A percentile compares a stretch with the other conserved stretches of the same genome.
These are phyloP conservation scores for Triticum dicoccoides DNA, from an alignment of 176 grass and related monocot genomes.

Conservation along the genomic window DNA sequence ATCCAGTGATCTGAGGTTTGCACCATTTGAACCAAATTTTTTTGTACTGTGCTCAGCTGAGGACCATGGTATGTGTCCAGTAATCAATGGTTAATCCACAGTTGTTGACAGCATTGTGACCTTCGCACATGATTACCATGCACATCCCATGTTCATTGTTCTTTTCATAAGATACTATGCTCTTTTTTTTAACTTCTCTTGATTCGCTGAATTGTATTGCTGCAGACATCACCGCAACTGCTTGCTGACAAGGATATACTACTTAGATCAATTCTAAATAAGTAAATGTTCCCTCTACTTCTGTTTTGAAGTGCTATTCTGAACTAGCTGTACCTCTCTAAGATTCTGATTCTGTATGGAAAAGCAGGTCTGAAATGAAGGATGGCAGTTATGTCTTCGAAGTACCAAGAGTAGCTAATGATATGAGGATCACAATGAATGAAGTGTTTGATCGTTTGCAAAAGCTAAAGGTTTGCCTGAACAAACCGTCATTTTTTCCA, in stretches of 20 bases:
- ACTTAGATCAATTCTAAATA: slow-evolving; percentile 70
- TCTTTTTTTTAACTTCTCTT: slow-evolving; percentile 18
- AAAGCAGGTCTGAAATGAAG: slow-evolving; percentile 70
- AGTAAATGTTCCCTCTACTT: slow-evolving; percentile 28
- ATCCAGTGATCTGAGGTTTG: slow-evolving; percentile 2
- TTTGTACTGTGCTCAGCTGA: neutral
- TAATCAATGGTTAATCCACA: neutral
- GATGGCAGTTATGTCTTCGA: slow-evolving; percentile 85
- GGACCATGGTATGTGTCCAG: neutral
- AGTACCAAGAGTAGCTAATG: slow-evolving; percentile 72
- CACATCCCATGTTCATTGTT: neutral
- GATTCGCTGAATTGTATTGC: slow-evolving; percentile 22
- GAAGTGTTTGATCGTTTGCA: slow-evolving; percentile 74
- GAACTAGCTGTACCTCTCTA: slow-evolving; percentile 3
- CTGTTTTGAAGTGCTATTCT: neutral
- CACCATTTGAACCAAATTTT: neutral
- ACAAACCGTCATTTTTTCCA: neutral
- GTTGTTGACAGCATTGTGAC: neutral
- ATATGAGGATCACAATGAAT: slow-evolving; percentile 46
- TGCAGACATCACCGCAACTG: slow-evolving; percentile 72
- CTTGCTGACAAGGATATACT: slow-evolving; percentile 76
- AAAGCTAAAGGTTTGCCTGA: slow-evolving; percentile 64
- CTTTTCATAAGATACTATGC: slow-evolving; percentile 17
- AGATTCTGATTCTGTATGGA: slow-evolving; percentile 24
- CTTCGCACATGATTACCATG: neutral